A percentile compares a stretch with the other conserved stretches of the same genome.
Conservation (phyloP, 2,329 filamentous ascomycete species). For the Huntiella bhutanensis region DNA sequence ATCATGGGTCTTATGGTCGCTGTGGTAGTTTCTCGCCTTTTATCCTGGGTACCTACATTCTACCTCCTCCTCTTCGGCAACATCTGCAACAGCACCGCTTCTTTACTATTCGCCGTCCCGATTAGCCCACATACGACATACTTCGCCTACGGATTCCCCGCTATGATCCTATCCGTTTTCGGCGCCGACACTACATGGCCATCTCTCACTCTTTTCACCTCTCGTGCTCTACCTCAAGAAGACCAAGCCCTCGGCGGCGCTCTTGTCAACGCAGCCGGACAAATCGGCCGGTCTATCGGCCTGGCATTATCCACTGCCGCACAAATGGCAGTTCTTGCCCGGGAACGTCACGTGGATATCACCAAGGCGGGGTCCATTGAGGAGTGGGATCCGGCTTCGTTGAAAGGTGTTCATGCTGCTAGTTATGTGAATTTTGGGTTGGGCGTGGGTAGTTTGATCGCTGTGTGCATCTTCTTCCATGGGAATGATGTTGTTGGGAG, state of each 20-base stretch:
- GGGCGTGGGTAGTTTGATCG: slow-evolving; percentile 22
- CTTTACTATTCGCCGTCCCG: slow-evolving; percentile 43
- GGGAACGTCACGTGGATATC: slow-evolving; percentile 24
- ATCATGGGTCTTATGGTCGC: slow-evolving; percentile 39
- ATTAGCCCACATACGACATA: slow-evolving; percentile 42
- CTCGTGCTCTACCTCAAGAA: slow-evolving; percentile 38
- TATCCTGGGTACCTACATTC: slow-evolving; percentile 37
- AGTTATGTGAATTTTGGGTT: slow-evolving; percentile 34
- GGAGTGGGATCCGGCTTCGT: slow-evolving; percentile 26
- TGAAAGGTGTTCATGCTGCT: slow-evolving; percentile 29
- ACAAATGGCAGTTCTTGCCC: slow-evolving; percentile 41
- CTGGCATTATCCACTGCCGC: slow-evolving; percentile 46
- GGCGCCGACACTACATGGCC: slow-evolving; percentile 51
- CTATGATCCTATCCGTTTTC: slow-evolving; percentile 45
- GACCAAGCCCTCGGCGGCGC: slow-evolving; percentile 52
- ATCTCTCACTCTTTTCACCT: slow-evolving; percentile 45
- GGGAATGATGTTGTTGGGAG: slow-evolving; percentile 32
- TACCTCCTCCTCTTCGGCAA: slow-evolving; percentile 40
- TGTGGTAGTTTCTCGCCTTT: slow-evolving; percentile 33
- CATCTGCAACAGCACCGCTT: slow-evolving; percentile 32
- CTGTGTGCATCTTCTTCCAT: slow-evolving; percentile 30
- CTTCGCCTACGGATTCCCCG: slow-evolving; percentile 47
- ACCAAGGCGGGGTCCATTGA: slow-evolving; percentile 24
- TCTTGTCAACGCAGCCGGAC: slow-evolving; percentile 46
- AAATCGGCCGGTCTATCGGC: slow-evolving; percentile 46